Conservation (phyloP, 2,329 filamentous ascomycete genomes). For the Neoscytalidium dimidiatum region DNA sequence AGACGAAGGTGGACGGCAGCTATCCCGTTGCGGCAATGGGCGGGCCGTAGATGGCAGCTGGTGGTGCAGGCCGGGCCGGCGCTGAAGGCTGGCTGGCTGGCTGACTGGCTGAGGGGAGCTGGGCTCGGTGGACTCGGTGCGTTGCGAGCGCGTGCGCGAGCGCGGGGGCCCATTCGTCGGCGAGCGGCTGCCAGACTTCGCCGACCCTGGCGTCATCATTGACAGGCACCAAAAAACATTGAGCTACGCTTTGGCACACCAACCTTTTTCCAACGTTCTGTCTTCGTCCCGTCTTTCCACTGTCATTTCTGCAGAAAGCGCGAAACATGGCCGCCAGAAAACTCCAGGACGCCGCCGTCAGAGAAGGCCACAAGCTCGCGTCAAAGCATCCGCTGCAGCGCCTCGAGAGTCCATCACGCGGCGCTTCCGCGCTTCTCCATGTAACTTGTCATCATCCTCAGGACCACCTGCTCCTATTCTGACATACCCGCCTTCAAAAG, state of each 20-base stretch:
- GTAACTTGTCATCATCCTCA: slow-evolving; percentile 26
- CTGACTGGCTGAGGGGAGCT: no score
- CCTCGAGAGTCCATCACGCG: slow-evolving; percentile 64
- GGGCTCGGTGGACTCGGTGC: no score
- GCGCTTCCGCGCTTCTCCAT: slow-evolving; percentile 65
- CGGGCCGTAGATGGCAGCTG: slow-evolving; percentile 11
- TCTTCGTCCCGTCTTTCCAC: background rate
- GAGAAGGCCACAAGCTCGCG: slow-evolving; percentile 26
- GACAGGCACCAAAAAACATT: no score
- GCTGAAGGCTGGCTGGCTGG: background rate
- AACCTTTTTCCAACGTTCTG: background rate
- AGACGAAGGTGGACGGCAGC: background rate
- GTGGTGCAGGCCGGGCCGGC: background rate
- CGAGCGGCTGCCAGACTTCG: background rate
- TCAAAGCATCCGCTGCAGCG: slow-evolving; percentile 64
- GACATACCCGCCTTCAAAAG: slow-evolving; percentile 24
- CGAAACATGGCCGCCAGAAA: background rate
- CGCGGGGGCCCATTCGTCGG: no score
- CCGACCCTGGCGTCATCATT: background rate
- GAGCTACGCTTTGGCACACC: background rate
- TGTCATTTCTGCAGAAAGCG: background rate
- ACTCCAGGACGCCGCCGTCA: background rate
- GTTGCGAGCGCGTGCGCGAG: no score
- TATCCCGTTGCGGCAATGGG: slow-evolving; percentile 3
- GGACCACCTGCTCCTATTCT: background rate